Conservation (phyloP, 192 early-diverging fungal species). For the Rhizoclosmatium sp. region DNA sequence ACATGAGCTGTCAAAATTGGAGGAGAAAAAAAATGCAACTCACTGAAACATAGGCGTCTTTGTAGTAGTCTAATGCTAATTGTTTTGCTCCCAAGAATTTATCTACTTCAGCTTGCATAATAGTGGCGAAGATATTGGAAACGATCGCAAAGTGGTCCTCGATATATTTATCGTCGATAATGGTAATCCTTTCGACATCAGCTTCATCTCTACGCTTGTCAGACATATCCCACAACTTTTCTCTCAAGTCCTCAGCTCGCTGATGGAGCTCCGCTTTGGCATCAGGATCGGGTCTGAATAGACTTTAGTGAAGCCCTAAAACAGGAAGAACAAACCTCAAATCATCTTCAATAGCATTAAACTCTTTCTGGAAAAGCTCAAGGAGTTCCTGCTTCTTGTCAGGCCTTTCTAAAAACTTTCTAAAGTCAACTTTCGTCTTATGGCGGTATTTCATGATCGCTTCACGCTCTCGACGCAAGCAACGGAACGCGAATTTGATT, state of each 20-base stretch:
- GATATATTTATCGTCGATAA: conserved; percentile 66
- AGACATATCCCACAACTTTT: conserved; percentile 67
- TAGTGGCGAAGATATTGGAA: conserved; percentile 59
- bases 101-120: conserved; percentile 69
- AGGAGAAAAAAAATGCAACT: conserved; percentile 16
- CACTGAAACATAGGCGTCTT: conserved; percentile 56
- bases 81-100: conserved; percentile 54
- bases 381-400: conserved; percentile 65
- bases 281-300: conserved; percentile 55
- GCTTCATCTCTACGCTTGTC: conserved; percentile 67
- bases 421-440: conserved; percentile 61
- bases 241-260: conserved; percentile 66
- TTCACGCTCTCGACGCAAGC: conserved; percentile 62
- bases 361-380: conserved; percentile 63
- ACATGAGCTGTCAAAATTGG: neutral
- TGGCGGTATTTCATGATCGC: conserved; percentile 58
- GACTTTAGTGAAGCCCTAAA: conserved; percentile 25
- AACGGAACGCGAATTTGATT: conserved; percentile 66
- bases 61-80: conserved; percentile 60
- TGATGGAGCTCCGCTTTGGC: conserved; percentile 70
- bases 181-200: conserved; percentile 58
- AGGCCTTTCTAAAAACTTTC: conserved; percentile 60
- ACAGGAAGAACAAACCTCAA: conserved; percentile 45
- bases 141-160: conserved; percentile 67
- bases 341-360: conserved; percentile 67